Conservation (phyloP, 768 basidiomycete genomes). For the Pleurotus djamor region DNA sequence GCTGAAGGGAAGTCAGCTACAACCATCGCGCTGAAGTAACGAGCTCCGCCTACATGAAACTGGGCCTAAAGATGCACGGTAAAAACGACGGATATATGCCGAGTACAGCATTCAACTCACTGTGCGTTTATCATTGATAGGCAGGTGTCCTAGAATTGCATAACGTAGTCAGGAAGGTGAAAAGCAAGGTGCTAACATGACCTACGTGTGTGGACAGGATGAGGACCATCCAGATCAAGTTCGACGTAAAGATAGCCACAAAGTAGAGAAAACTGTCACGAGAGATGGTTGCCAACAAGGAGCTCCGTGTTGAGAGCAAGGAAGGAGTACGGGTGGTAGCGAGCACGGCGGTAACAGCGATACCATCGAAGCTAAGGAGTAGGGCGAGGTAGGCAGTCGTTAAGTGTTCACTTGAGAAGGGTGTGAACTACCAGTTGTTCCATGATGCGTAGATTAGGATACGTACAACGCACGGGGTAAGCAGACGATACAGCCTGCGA, state of each 20-base stretch:
- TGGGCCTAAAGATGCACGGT: not conserved
- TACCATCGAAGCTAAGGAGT: not conserved
- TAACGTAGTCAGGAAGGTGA: too few species aligned
- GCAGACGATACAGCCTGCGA: too few species aligned
- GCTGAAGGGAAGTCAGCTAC: not conserved
- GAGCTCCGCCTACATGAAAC: not conserved
- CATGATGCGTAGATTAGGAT: not conserved
- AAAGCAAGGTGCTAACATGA: not conserved
- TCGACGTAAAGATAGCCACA: conserved; percentile 22
- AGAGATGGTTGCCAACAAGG: conserved; percentile 5
- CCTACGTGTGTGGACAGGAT: not conserved
- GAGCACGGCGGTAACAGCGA: not conserved
- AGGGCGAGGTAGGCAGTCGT: not conserved
- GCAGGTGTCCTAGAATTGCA: not conserved
- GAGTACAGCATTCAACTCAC: not conserved
- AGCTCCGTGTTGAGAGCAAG: not conserved
- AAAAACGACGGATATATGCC: not conserved
- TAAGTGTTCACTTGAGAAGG: not conserved
- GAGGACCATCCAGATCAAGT: conserved; percentile 4
- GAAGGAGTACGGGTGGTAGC: not conserved
- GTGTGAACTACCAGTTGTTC: not conserved
- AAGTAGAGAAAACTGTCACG: conserved; percentile 22
- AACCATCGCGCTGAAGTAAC: not conserved
- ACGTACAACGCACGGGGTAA: not conserved
- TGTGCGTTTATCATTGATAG: not conserved